Conservation (phyloP, 2,329 filamentous ascomycete genomes). For the Alternaria brassicae region DNA sequence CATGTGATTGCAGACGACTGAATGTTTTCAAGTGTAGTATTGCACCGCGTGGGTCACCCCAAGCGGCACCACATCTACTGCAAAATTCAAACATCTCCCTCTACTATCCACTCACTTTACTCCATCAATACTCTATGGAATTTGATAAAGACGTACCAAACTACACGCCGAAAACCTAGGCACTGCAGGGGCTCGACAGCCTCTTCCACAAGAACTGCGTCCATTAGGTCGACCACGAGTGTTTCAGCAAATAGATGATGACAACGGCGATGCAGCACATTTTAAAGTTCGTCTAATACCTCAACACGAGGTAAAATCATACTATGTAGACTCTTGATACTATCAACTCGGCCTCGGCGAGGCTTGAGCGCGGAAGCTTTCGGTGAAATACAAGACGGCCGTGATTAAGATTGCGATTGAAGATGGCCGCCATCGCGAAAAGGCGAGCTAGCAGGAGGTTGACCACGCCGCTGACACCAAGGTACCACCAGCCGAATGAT, state of each 20-base stretch:
- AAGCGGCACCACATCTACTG: too few species aligned
- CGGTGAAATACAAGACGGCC: neutral
- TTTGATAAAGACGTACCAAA: neutral
- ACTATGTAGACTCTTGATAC: neutral
- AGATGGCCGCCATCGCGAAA: too few species aligned
- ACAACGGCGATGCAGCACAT: neutral
- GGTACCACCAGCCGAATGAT: too few species aligned
- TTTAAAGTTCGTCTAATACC: neutral
- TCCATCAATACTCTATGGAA: neutral
- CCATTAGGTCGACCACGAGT: neutral
- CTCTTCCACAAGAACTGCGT: neutral
- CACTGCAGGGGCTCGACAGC: neutral
- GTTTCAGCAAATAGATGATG: neutral
- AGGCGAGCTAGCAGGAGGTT: too few species aligned
- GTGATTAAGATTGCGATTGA: neutral
- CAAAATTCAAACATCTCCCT: neutral
- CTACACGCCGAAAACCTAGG: neutral
- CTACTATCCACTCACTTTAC: neutral
- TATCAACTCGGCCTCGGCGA: neutral
- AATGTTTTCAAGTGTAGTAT: too few species aligned
- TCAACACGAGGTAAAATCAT: constrained; percentile 1
- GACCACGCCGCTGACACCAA: too few species aligned
- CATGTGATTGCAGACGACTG: neutral
- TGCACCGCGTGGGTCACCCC: too few species aligned
- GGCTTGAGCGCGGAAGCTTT: neutral